phyloP scores from a whole-genome alignment of 495 filamentous ascomycete genomes.

The Neurospora terricola region DNA sequence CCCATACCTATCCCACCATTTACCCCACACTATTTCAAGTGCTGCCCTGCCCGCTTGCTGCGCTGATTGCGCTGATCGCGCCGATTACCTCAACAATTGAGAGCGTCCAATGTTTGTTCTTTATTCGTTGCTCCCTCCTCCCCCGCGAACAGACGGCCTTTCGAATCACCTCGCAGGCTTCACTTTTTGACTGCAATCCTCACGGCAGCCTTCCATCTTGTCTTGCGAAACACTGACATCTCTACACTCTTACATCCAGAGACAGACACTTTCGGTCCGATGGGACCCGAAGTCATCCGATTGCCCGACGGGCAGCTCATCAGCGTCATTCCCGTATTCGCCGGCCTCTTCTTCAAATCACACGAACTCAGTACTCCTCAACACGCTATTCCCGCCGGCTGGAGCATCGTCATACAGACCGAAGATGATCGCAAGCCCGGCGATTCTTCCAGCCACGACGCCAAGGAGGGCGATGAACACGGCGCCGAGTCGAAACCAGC shows the following conservation, averaged over 20 bases:
- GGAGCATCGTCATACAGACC: conserved; percentile 76
- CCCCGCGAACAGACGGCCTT: background rate
- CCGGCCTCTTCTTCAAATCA: conserved; percentile 77
- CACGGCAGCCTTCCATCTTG: background rate
- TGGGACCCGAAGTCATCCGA: conserved; percentile 41
- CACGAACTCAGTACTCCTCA: conserved; percentile 60
- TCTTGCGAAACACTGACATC: background rate
- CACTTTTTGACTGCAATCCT: background rate
- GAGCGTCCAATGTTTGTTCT: background rate
- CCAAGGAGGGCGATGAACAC: conserved; percentile 3
- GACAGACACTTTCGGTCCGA: conserved; percentile 3
- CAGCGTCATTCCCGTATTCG: conserved; percentile 73
- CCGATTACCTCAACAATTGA: background rate
- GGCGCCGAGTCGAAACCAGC: conserved; percentile 21
- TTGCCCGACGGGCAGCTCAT: conserved; percentile 82
- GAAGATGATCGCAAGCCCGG: conserved; percentile 37
- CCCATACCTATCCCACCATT: background rate
- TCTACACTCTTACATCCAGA: background rate
- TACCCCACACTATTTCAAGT: background rate
- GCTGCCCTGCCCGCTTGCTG: background rate
- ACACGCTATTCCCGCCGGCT: conserved; percentile 69
- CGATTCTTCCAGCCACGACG: conserved; percentile 6
- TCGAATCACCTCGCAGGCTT: background rate
- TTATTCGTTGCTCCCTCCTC: background rate
- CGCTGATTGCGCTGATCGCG: background rate